Percentiles rank a stretch among this genome's conserved stretches.
Conservation (phyloP, 257 asterid species). For the Penstemon newberryi region DNA sequence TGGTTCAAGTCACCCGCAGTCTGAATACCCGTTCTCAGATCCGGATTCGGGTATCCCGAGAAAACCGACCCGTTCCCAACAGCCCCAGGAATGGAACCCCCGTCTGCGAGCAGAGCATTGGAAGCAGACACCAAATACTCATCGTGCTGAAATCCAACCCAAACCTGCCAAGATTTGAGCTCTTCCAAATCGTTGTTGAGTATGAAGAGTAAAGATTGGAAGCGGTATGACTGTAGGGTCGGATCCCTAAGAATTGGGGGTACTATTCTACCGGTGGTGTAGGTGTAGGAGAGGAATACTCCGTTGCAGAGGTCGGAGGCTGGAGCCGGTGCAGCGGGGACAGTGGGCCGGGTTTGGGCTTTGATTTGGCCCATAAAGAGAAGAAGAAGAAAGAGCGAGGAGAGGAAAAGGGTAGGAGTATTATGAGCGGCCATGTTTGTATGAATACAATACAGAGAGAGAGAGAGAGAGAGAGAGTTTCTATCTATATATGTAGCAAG, state of each 20-base stretch:
- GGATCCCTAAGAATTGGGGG: slow-evolving; percentile 54
- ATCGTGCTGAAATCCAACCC: slow-evolving; percentile 73
- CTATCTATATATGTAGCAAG: slow-evolving; percentile 33
- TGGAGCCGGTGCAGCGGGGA: slow-evolving; percentile 44
- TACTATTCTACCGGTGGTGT: slow-evolving; percentile 41
- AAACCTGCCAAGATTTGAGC: slow-evolving; percentile 78
- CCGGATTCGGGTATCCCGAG: slow-evolving; percentile 79
- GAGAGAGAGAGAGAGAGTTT: slow-evolving; percentile 23
- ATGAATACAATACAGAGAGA: slow-evolving; percentile 29
- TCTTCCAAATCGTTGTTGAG: slow-evolving; percentile 74
- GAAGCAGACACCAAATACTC: slow-evolving; percentile 84
- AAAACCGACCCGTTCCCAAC: slow-evolving; percentile 80
- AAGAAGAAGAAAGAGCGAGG: slow-evolving; percentile 25
- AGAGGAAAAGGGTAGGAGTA: background rate
- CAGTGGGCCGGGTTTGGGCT: slow-evolving; percentile 38
- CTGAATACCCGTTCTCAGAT: slow-evolving; percentile 81
- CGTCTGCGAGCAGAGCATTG: slow-evolving; percentile 77
- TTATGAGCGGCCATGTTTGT: slow-evolving; percentile 35
- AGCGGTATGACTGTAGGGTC: slow-evolving; percentile 62
- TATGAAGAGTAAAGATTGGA: slow-evolving; percentile 55
- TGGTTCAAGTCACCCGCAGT: slow-evolving; percentile 89
- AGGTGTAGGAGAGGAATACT: slow-evolving; percentile 50
- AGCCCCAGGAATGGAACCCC: slow-evolving; percentile 59
- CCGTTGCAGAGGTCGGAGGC: slow-evolving; percentile 57
- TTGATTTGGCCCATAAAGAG: slow-evolving; percentile 23